These are phyloP conservation scores for Hysterium pulicare DNA, from an alignment of 2,329 filamentous ascomycete genomes.

Conservation along the genomic window DNA sequence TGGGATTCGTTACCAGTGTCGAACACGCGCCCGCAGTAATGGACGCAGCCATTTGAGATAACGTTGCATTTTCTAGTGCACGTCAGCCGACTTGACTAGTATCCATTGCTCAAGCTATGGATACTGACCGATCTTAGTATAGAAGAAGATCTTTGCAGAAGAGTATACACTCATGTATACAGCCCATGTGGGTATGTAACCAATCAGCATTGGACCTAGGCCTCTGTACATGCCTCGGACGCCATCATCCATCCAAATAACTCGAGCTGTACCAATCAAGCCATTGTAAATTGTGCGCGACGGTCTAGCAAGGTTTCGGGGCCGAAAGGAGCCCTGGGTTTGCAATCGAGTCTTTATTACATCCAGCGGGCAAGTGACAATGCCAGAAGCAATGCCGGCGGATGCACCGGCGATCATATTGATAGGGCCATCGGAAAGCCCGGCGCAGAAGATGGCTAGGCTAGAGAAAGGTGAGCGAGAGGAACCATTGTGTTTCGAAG, in stretches of 20 bases:
- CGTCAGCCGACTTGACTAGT: conserved; percentile 11
- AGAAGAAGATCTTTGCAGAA: conserved; percentile 73
- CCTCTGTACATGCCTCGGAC: conserved; percentile 89
- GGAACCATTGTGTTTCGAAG: conserved; percentile 15
- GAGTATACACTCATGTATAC: conserved; percentile 98
- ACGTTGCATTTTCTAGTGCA: conserved; percentile 64
- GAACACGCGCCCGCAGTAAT: conserved; percentile 88
- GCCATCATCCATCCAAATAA: conserved; percentile 87
- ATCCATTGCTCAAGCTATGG: conserved; percentile 43
- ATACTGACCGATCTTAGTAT: conserved; percentile 55
- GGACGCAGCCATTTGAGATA: conserved; percentile 84
- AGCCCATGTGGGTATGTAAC: conserved; percentile 96
- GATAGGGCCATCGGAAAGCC: conserved; percentile 57
- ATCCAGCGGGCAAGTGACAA: conserved; percentile 95
- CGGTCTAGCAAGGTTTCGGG: conserved; percentile 48
- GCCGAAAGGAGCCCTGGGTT: conserved; percentile 80
- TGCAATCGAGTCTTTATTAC: conserved; percentile 99
- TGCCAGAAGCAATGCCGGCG: conserved; percentile 86
- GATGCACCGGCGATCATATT: conserved; percentile 84
- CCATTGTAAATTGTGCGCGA: conserved; percentile 70
- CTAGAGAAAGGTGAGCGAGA: conserved; percentile 25
- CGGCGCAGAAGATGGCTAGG: conserved; percentile 40
- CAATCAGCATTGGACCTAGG: conserved; percentile 87
- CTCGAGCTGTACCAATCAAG: conserved; percentile 76
- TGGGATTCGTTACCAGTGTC: conserved; percentile 92